Base-by-base conservation (phyloP, 345 rosid species). In the Lepidium aucheri region DNA sequence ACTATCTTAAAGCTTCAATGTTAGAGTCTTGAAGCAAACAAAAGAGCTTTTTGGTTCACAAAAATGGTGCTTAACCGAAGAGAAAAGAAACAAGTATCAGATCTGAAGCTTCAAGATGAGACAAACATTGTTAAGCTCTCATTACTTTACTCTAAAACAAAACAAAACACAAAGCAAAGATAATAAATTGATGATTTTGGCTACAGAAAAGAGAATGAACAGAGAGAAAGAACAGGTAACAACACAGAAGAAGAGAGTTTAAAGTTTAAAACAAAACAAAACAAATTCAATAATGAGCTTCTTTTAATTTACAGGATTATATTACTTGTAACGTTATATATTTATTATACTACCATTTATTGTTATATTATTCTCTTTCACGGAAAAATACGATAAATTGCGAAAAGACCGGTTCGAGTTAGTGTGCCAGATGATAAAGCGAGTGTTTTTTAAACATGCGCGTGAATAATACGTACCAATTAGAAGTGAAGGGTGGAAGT, bases 171-270 rank as follows among this genome's bases (percentile, higher is more conserved):
- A 67, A 43, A 58, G 59, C 54, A 58, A 47, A 33, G 53, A 68
- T 38, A 74, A 80, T 77, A 78, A 55, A 30, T 76, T 76, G 82
- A 80, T 63, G 73, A 74, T 67, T 77, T 56, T 77, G 44, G 62
- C 56, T 65, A 40, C 13, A 50, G 68, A 73, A 42, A 57, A 17
- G 7, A 5, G 67, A 68, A 34, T 28, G 61, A 71, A 66, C 60
- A 65, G 65, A 65, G 75, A 62, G 63, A 47, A 38, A 69, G 60
- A 71, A 65, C 74, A 59, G 26, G 60, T 35, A 64, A 38, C 35
- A 63, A 72, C 73, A 35, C 66, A 44, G 68, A 45, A 22, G 44
- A 45, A 22, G 44, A 71, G 63, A 68, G 58, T 54, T 36, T 6
- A 13, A 17, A 13, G 30, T 26, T 26, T 26, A 33, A 56, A 61